These are phyloP conservation scores for Yarrowia sp. DNA, from an alignment of 805 yeast species.

Conservation along the genomic window DNA sequence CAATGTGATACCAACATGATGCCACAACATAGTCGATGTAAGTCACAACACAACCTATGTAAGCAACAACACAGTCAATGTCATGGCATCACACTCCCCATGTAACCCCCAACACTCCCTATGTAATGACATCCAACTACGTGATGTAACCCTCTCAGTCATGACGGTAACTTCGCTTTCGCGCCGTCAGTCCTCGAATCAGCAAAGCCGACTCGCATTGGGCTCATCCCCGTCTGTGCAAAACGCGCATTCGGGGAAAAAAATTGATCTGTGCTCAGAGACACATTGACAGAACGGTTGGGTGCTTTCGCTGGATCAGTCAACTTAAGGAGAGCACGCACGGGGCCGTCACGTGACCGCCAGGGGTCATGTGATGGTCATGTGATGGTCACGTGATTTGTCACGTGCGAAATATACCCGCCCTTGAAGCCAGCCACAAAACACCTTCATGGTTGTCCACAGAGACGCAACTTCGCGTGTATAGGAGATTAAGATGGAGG, in stretches of 20 bases:
- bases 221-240: background rate
- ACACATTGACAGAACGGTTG: constrained; percentile 42
- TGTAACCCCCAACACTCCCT: background rate
- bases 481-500: no score
- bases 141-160: constrained; percentile 9
- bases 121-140: background rate
- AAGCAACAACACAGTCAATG: background rate
- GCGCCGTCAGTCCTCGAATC: background rate
- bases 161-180: constrained; percentile 18
- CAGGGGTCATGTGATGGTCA: background rate
- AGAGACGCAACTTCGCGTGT: no score
- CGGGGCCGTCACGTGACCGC: background rate
- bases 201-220: background rate
- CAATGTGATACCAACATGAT: no score
- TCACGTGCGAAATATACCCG: no score
- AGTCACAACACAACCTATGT: background rate
- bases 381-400: constrained; percentile 3
- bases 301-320: constrained; percentile 32
- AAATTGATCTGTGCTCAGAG: constrained; percentile 42
- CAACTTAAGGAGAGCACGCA: constrained; percentile 40
- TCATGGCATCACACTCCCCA: background rate
- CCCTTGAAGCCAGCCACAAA: background rate
- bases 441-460: no score
- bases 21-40: background rate
- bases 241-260: constrained; percentile 7